phyloP scores from a whole-genome alignment of 2,329 filamentous ascomycete genomes.

The Penicillium sp. region DNA sequence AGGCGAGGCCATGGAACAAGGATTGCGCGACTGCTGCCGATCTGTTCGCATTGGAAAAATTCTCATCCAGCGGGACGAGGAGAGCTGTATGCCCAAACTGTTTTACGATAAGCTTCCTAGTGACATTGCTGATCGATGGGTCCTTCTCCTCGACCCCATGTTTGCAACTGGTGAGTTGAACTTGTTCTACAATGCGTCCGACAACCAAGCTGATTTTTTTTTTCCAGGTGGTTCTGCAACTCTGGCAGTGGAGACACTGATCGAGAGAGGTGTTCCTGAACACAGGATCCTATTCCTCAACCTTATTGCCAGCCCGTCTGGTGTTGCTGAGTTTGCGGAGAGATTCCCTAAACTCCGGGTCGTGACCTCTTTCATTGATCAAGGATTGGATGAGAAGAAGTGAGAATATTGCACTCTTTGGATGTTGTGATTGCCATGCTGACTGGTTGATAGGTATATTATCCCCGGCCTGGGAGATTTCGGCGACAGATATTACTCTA shows the following conservation, averaged over 20 bases:
- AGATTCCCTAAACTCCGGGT: constrained; percentile 87
- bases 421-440: constrained; percentile 7
- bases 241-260: constrained; percentile 94
- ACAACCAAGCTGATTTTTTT: constrained; percentile 8
- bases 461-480: constrained; percentile 92
- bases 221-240: constrained; percentile 80
- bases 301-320: constrained; percentile 93
- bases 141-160: constrained; percentile 95
- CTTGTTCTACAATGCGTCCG: not conserved
- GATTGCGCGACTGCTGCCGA: constrained; percentile 90
- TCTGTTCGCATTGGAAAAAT: constrained; percentile 99
- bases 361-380: constrained; percentile 92
- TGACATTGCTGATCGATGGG: constrained; percentile 91
- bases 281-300: constrained; percentile 96
- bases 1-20: constrained; percentile 98
- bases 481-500: constrained; percentile 91
- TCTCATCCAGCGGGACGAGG: constrained; percentile 93
- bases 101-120: constrained; percentile 98
- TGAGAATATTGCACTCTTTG: constrained; percentile 49
- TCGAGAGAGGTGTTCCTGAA: constrained; percentile 85
- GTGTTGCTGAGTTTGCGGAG: constrained; percentile 81
- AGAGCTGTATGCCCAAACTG: constrained; percentile 84
- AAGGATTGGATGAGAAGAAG: constrained; percentile 98
- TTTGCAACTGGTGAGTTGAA: constrained; percentile 75
- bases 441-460: constrained; percentile 68